Evolutionary conservation across 257 asterid species (phyloP), one percentile per base, ranked within the genome.

Genomic region (Gardenia jasminoides): DNA sequence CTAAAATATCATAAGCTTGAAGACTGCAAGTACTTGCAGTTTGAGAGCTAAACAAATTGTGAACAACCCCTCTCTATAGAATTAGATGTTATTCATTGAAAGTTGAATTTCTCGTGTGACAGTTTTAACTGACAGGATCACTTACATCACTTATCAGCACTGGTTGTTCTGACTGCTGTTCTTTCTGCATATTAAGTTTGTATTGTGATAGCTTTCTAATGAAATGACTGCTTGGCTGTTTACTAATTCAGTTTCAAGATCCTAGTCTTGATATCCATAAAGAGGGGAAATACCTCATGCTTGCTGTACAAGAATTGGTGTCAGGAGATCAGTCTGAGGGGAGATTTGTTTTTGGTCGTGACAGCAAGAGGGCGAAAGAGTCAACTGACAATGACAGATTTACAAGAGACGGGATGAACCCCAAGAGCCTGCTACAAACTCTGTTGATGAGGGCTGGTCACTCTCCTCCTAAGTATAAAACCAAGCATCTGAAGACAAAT

Each of bases 391-490:
- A 81, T 41, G 97, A 92, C 65, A 85, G 90, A 82, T 93, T 96
- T 76, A 87, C 98, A 28, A 90, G 89, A 84, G 98, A 93, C 20
- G 99, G 98, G 76, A 88, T 93, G 76, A 91, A 96, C 70, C 99
- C 99, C 4, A 96, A 93, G 90, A 93, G 92, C 89, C 85, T 96
- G 86, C 90, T 95, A 74, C 99, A 93, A 87, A 95, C 99, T 11
- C 93, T 95, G 68, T 75, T 96, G 88, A 88, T 91, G 98, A 88
- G 99, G 87, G 99, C 99, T 0, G 99, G 99, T 62, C 99, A 96
- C 81, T 86, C 96, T n/a, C 96, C 98, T 81, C 99, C 99, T 26
- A 96, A 93, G 69, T 96, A 95, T 79, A 96, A 96, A 86, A 92
- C 92, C 52, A 96, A 96, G 90, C 99, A 96, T 88, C 94, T 96